Conservation (phyloP, 139 green algal genomes). For the Auxenochlorella pyrenoidosa region DNA sequence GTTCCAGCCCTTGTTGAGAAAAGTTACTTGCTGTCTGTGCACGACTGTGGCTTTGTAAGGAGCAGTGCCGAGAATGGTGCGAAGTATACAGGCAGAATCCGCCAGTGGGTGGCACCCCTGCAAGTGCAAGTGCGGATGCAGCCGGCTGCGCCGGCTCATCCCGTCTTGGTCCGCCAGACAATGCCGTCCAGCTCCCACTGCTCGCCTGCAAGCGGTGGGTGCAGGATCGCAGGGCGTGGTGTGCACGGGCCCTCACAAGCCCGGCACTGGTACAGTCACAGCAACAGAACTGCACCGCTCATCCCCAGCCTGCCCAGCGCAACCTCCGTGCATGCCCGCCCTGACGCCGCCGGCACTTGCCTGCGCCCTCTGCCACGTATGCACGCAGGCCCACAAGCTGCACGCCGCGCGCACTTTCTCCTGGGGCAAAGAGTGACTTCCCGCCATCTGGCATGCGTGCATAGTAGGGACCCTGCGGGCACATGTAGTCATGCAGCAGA, state of each 20-base stretch:
- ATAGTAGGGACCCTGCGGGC: constrained; percentile 72
- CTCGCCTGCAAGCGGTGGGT: background rate
- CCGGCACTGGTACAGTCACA: background rate
- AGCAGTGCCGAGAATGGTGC: too few relatives aligned
- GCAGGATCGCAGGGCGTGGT: background rate
- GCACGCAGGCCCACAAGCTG: constrained; percentile 64
- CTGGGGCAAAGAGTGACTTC: constrained; percentile 61
- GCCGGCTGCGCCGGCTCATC: background rate
- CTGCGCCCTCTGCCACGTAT: constrained; percentile 53
- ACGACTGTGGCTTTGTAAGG: too few relatives aligned
- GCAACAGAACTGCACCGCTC: background rate
- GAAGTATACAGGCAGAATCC: too few relatives aligned
- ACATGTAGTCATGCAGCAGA: background rate
- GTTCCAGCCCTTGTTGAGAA: too few relatives aligned
- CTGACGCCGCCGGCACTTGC: constrained; percentile 25
- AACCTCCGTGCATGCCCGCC: background rate
- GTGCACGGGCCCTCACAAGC: background rate
- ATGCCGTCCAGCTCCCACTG: constrained; percentile 70
- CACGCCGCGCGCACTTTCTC: constrained; percentile 47
- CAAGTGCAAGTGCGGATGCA: too few relatives aligned
- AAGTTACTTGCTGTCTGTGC: too few relatives aligned
- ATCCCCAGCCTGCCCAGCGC: background rate
- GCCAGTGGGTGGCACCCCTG: too few relatives aligned
- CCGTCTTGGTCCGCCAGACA: constrained; percentile 48
- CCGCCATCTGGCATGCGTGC: constrained; percentile 52